These are phyloP conservation scores for Colletotrichum sp. DNA, from an alignment of 2,329 filamentous ascomycete genomes.

Conservation along the genomic window DNA sequence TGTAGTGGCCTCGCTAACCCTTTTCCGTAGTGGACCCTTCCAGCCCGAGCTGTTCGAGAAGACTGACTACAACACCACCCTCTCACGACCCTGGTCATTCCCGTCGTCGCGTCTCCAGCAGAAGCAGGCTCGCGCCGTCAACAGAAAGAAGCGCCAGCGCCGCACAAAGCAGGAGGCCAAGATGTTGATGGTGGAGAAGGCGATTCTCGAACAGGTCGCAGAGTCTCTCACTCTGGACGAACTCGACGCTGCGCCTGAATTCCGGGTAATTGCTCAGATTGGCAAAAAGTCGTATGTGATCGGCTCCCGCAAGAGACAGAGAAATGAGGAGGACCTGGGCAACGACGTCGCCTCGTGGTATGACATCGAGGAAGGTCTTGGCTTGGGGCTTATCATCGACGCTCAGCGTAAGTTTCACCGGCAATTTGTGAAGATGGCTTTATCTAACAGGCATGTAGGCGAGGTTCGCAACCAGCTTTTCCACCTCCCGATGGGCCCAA, in stretches of 20 bases:
- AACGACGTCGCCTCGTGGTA: not conserved
- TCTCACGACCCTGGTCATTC: not conserved
- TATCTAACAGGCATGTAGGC: not conserved
- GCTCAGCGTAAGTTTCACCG: not conserved
- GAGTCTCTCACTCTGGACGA: conserved; percentile 4
- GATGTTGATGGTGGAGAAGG: not conserved
- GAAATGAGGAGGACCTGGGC: not conserved
- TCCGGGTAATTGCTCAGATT: not conserved
- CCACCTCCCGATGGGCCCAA: not conserved
- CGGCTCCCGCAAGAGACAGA: conserved; percentile 10
- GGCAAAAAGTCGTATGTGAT: conserved; percentile 2
- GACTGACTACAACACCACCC: not conserved
- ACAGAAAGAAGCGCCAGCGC: not conserved
- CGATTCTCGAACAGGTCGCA: not conserved
- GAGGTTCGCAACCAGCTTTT: conserved; percentile 3
- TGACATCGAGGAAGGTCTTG: not conserved
- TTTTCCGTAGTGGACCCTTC: not conserved
- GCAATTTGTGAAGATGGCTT: not conserved
- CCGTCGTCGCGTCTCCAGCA: not conserved
- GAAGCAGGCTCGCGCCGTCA: not conserved
- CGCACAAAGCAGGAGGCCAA: not conserved
- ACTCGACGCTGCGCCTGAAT: conserved; percentile 5
- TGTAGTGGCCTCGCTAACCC: not conserved
- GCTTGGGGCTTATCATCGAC: not conserved
- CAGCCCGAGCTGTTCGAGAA: not conserved